A percentile compares a stretch with the other conserved stretches of the same genome.
Conservation (phyloP, 2,329 filamentous ascomycete genomes). For the Pyrenochaeta sp. region DNA sequence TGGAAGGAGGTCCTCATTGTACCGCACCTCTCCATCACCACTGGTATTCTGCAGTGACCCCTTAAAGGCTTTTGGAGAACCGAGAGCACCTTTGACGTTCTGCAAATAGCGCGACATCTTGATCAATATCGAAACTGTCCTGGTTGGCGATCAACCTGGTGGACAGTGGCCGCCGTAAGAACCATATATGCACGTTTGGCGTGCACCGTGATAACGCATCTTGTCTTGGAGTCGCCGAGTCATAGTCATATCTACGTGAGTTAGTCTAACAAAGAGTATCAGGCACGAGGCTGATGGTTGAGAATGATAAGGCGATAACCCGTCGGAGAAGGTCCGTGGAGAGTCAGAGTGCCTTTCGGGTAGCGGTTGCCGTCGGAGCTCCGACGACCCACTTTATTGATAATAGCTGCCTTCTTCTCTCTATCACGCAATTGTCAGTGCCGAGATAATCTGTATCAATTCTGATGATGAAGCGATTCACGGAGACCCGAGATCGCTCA, state of each 20-base stretch:
- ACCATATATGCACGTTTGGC: conserved; percentile 6
- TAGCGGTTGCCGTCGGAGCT: not conserved
- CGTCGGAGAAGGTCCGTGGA: not conserved
- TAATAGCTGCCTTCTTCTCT: not conserved
- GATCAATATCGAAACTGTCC: conserved; percentile 12
- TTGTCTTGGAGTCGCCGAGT: not conserved
- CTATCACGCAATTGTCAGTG: not conserved
- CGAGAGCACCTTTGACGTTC: conserved; percentile 19
- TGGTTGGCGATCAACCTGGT: conserved; percentile 29
- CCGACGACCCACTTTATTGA: conserved; percentile 3
- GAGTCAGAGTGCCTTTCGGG: not conserved
- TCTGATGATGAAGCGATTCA: not conserved
- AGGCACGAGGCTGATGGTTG: not conserved
- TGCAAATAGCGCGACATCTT: conserved; percentile 23
- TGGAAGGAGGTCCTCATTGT: conserved; percentile 30
- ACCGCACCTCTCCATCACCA: conserved; percentile 17
- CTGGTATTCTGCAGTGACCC: conserved; percentile 10
- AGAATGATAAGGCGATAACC: not conserved
- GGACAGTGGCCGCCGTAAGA: not conserved
- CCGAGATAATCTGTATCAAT: not conserved
- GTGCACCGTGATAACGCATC: not conserved
- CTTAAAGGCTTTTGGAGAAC: conserved; percentile 41
- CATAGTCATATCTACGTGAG: too few species aligned
- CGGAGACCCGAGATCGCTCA: not conserved
- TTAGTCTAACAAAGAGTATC: not conserved